Base-by-base conservation (phyloP, 2,329 filamentous ascomycete species). In the Monilinia fructicola region DNA sequence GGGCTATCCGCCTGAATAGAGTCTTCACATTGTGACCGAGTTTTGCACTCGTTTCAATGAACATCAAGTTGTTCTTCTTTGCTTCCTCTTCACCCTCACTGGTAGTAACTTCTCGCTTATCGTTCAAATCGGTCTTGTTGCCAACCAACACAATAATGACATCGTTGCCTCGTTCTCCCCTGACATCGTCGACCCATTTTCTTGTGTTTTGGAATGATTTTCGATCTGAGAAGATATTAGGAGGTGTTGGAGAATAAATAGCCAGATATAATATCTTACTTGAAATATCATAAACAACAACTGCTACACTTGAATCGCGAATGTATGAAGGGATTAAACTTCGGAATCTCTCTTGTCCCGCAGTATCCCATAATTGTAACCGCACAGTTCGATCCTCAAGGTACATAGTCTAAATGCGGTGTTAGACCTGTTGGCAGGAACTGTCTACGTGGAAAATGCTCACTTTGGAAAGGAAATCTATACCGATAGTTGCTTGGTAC, bases 121-220 rank as follows among this genome's bases (percentile, higher is more conserved):
- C 95, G 79, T 95, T 96, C 79, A 99, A 80, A 84, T 99, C 95
- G 54, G 95, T 99, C 88, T 99, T 99, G 84, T 99, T 99, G 72
- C 95, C 95, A 50, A 99, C 96, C 56, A 99, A 82, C 56, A 99
- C 95, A 75, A 99, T 98, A 75, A 99, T 99, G 69, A 99, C 96
- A 80, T 99, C 95, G 82, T 96, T 97, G 62, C 95, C 95, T 76
- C 95, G 87, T 83, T 99, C 95, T 62, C 93, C 94, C 69, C 95
- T 87, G 67, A 99, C 95, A 77, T 99, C 95, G 77, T 99, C 95
- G 72, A 99, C 96, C 95, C 96, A 99, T 85, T 99, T 99, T 76
- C 93, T 89, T 65, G 95, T 99, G 81, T 99, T 97, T 78, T 97
- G 91, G 83, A 99, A 99, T 31, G 93, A 96, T 81, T 98, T 97